A percentile compares a stretch with the other conserved stretches of the same genome.
Evolutionary conservation across 2,329 filamentous ascomycete species (phyloP).

Genomic region (Aspergillus nomiae): DNA sequence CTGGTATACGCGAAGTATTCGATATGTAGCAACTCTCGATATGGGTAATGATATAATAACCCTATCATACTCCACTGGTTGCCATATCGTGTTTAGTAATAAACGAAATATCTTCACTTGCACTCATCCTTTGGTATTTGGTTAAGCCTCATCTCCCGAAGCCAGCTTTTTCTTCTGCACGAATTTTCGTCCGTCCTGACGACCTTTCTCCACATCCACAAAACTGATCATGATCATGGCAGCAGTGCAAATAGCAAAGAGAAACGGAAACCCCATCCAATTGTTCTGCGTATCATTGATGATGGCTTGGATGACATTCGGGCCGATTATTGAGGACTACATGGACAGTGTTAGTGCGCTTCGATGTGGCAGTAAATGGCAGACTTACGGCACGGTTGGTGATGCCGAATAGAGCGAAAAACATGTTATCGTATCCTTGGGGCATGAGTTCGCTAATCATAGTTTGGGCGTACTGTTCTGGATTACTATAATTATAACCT

Average conservation of each 20-base stretch:
- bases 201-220: conserved; percentile 45
- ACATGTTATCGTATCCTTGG: conserved; percentile 48
- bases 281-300: conserved; percentile 46
- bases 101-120: neutral
- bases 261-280: conserved; percentile 49
- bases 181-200: conserved; percentile 41
- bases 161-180: conserved; percentile 35
- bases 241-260: conserved; percentile 40
- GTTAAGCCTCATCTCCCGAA: conserved; percentile 25
- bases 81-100: neutral
- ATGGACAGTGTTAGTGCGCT: neutral
- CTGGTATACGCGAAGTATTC: neutral
- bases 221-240: conserved; percentile 44
- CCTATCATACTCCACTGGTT: neutral
- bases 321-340: conserved; percentile 47
- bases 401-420: conserved; percentile 48
- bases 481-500: neutral
- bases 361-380: neutral
- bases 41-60: neutral
- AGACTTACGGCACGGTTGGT: conserved; percentile 45
- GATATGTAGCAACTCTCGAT: neutral
- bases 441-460: conserved; percentile 50
- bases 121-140: neutral
- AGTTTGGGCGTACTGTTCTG: conserved; percentile 41
- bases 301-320: conserved; percentile 48